These are phyloP conservation scores for Emergomyces orientalis DNA, from an alignment of 2,329 filamentous ascomycete species.

Conservation along the genomic window DNA sequence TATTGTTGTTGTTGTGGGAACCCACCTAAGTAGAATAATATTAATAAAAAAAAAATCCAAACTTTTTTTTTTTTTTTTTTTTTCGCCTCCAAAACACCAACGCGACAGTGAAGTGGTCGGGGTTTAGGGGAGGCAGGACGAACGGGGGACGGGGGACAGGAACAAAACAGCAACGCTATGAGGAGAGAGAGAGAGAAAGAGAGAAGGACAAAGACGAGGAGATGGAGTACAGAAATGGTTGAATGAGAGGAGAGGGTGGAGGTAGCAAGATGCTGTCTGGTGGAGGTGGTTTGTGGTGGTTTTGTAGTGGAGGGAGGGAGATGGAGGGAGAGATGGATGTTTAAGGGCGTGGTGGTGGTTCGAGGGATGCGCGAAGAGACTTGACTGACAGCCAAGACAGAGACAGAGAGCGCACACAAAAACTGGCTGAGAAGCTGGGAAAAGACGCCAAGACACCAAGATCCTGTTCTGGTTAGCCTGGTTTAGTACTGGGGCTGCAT, in stretches of 20 bases:
- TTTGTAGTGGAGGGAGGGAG: neutral
- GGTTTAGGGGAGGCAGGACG: neutral
- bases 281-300: neutral
- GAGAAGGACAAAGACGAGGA: neutral
- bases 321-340: neutral
- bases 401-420: too few species aligned
- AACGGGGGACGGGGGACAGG: neutral
- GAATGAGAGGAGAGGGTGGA: constrained; percentile 1
- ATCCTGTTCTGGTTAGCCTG: too few species aligned
- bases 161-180: neutral
- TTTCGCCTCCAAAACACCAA: neutral
- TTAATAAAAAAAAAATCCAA: neutral
- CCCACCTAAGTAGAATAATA: neutral
- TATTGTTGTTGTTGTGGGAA: neutral
- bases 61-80: constrained; percentile 2
- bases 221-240: neutral
- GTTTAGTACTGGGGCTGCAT: too few species aligned
- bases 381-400: too few species aligned
- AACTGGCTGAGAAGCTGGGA: too few species aligned
- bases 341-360: too few species aligned
- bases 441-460: too few species aligned
- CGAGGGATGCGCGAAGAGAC: neutral
- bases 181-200: neutral
- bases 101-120: neutral
- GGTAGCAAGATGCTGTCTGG: neutral